Base-by-base conservation (phyloP, 495 filamentous ascomycete species). In the Hypoxylon cercidicola region DNA sequence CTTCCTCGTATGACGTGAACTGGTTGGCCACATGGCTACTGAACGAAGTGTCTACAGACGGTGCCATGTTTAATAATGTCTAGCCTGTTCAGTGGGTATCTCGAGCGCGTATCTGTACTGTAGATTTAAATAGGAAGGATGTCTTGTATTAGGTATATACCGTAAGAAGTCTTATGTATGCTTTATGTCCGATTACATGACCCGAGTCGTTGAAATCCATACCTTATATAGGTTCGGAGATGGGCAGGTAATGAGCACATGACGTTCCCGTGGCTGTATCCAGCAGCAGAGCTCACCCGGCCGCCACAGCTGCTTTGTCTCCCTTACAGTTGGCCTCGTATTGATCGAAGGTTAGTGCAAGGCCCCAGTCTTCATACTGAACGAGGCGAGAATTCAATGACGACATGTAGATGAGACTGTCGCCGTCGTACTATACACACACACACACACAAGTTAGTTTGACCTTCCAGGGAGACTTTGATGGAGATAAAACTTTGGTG, bases 1-100 rank as follows among this genome's bases (percentile, higher is more conserved):
- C 72, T 49, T 69, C 52, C 35, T 72, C 67, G 37, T 74, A 74
- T 1, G 62, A 64, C 1, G 62, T 60, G 45, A 71, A 69, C 6
- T 72, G 72, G 39, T 34, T 52, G n/a, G 62, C 52, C 37, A 68
- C 62, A 46, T 72, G 72, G 21, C 64, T 47, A 16, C 64, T 21
- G 40, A 71, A 74, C 23, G 66, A 66, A 25, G 65, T 70, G 48
- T 70, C 68, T 60, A 16, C 13, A n/a, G 49, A 67, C 12, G 68
- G 59, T 34, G 58, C 43, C 68, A 70, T 70, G 16, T 50, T 66
- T 8, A 11, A 45, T 44, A n/a, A 21, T 54, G 30, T 35, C 35
- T 55, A 30, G 16, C 23, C 34, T 46, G 13, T 48, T 16, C 30
- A 12, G 8, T 9, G 21, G n/a, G n/a, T 41, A 16, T 41, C 5